Percentiles rank a stretch among this genome's conserved stretches.
Evolutionary conservation across 2,329 filamentous ascomycete species (phyloP).

Genomic region (Celoporthe dispersa): DNA sequence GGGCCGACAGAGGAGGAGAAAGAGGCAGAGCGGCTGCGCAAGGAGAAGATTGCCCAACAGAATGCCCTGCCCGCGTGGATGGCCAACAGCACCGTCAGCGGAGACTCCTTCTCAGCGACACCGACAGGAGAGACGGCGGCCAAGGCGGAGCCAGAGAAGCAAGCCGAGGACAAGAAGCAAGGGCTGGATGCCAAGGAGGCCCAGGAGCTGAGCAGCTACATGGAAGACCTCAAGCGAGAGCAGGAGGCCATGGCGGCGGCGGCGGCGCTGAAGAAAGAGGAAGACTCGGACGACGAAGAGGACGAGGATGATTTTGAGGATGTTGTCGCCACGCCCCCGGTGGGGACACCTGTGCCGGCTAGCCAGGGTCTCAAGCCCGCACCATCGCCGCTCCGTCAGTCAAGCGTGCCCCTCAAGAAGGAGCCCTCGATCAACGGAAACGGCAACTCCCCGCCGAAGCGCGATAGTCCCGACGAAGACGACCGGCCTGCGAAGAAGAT

Average conservation of each 20-base stretch:
- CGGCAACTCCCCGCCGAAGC: slow-evolving; percentile 32
- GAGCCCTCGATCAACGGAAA: slow-evolving; percentile 31
- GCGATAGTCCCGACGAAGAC: slow-evolving; percentile 39
- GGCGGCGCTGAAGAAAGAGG: slow-evolving; percentile 52
- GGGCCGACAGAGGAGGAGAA: slow-evolving; percentile 70
- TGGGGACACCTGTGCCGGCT: slow-evolving; percentile 32
- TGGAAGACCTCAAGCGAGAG: slow-evolving; percentile 64
- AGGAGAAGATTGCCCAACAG: slow-evolving; percentile 68
- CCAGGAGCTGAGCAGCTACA: slow-evolving; percentile 68
- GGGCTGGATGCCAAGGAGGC: slow-evolving; percentile 54
- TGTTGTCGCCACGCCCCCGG: slow-evolving; percentile 46
- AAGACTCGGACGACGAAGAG: slow-evolving; percentile 45
- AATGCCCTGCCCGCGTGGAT: slow-evolving; percentile 76
- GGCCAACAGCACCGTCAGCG: slow-evolving; percentile 70
- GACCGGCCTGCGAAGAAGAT: slow-evolving; percentile 61
- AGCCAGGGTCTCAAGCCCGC: slow-evolving; percentile 20
- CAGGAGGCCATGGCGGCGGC: slow-evolving; percentile 40
- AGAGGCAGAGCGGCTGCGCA: slow-evolving; percentile 65
- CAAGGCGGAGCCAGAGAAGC: slow-evolving; percentile 51
- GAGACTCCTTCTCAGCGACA: slow-evolving; percentile 59
- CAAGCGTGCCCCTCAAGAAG: slow-evolving; percentile 39
- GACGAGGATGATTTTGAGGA: slow-evolving; percentile 56
- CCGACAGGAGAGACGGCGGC: slow-evolving; percentile 35
- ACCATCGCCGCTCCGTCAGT: slow-evolving; percentile 37
- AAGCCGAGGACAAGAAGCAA: slow-evolving; percentile 46